A percentile compares a stretch with the other conserved stretches of the same genome.
Evolutionary conservation across 2,329 filamentous ascomycete genomes (phyloP).

Genomic region (Arthrocladium fulminans): DNA sequence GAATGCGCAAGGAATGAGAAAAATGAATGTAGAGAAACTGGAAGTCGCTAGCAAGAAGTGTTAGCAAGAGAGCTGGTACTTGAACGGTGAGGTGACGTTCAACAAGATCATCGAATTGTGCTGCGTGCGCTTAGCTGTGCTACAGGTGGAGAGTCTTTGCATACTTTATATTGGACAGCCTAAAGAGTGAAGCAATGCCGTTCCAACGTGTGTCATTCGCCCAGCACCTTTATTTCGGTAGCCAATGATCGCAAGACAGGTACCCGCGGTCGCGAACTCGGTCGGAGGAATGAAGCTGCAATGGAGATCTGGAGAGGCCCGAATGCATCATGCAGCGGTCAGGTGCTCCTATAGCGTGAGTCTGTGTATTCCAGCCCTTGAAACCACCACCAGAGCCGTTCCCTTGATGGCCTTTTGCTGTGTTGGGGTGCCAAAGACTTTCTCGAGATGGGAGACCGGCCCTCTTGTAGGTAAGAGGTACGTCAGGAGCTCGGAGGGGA

Average conservation of each 20-base stretch:
- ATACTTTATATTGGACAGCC: conserved; percentile 10
- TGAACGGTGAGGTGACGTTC: conserved; percentile 6
- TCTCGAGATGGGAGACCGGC: background rate
- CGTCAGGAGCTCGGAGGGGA: background rate
- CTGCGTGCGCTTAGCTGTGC: conserved; percentile 1
- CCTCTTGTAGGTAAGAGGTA: background rate
- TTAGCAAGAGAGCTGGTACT: conserved; percentile 5
- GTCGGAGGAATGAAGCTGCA: conserved; percentile 22
- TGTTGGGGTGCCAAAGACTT: background rate
- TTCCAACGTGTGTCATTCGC: conserved; percentile 15
- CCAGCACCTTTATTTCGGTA: conserved; percentile 20
- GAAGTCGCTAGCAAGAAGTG: conserved; percentile 1
- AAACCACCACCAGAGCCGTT: conserved; percentile 8
- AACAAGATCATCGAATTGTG: conserved; percentile 4
- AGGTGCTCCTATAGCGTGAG: conserved; percentile 9
- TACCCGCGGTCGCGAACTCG: conserved; percentile 16
- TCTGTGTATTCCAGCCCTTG: conserved; percentile 3
- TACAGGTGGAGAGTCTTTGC: conserved; percentile 7
- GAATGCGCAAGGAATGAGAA: conserved; percentile 1
- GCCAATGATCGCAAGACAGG: conserved; percentile 20
- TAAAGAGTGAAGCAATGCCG: conserved; percentile 11
- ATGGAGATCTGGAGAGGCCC: conserved; percentile 13
- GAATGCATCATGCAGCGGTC: conserved; percentile 20
- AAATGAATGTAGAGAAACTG: conserved; percentile 7
- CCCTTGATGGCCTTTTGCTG: background rate